Evolutionary conservation across 169 alveolate species (phyloP), one percentile per base, ranked within the genome.

Genomic region (Cryptosporidium canis): DNA sequence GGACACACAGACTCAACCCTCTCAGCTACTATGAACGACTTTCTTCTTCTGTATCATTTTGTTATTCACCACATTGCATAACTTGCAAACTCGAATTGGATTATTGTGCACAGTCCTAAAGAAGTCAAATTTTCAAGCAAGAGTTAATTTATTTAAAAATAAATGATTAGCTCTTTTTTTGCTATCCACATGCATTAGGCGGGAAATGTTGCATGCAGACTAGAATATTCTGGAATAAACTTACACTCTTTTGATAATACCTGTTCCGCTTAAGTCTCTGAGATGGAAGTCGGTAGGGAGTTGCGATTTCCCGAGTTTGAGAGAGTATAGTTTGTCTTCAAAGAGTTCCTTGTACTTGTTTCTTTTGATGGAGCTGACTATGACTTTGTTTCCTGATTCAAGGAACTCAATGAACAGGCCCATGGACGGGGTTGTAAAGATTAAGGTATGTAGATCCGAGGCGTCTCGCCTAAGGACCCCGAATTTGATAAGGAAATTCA

Each of bases 341-440:
- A 48, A 41, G 8, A 39, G 33, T 37, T 77, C 87, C n/a, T 77
- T 56, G 43, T 77, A 37, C 35, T 61, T 77, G 27, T 37, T 58
- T 16, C 72, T 77, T 61, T 33, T 77, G 35, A 77, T 16, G 21
- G 72, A 27, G 41, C 18, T 39, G 27, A 77, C n/a, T n/a, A 77
- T 58, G 1, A 18, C 7, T 11, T 39, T 53, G 44, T 77, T 77
- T n/a, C 87, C 87, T 58, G 51, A 43, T n/a, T 77, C 87, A 35
- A 77, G 87, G 41, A 24, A 61, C 12, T 77, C 44, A n/a, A 77
- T 63, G 37, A 77, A 77, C 31, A 55, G 37, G 1, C 87, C 87
- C 87, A 77, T 77, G 58, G 27, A 43, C 7, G 87, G 87, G 4
- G 72, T 77, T 0, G 87, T 58, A 77, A 77, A 77, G 21, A 61